Evolutionary conservation across 148 eudicot genomes (phyloP).

Genomic region (Cornus controversa): DNA sequence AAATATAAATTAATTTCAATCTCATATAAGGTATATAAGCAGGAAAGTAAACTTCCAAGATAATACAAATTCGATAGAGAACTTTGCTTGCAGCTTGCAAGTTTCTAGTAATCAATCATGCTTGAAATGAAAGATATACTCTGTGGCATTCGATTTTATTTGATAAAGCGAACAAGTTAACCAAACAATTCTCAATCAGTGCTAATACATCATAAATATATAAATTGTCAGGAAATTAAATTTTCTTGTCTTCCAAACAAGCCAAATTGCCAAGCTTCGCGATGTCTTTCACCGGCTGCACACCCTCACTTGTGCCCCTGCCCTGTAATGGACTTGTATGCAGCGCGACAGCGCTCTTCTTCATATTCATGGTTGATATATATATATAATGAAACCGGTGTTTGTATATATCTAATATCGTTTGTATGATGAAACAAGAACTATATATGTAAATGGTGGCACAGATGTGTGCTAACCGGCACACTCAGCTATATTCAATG

Average conservation of each 20-base stretch:
- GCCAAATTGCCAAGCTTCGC: background rate
- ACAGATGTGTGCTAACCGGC: background rate
- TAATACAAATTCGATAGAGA: too few relatives aligned
- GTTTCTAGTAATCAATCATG: background rate
- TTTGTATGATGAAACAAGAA: background rate
- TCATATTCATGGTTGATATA: background rate
- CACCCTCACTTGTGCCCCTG: too few relatives aligned
- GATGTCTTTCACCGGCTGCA: background rate
- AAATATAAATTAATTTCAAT: too few relatives aligned
- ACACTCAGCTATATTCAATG: background rate
- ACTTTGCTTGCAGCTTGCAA: background rate
- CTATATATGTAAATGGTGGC: too few relatives aligned
- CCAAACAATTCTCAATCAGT: constrained; percentile 6
- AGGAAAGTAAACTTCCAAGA: background rate
- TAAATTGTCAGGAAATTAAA: constrained; percentile 3
- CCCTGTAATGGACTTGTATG: too few relatives aligned
- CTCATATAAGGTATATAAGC: too few relatives aligned
- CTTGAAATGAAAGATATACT: background rate
- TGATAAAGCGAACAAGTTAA: background rate
- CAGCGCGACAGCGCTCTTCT: background rate
- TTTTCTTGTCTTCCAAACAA: background rate
- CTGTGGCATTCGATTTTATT: too few relatives aligned
- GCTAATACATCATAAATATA: background rate
- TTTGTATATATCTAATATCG: too few relatives aligned
- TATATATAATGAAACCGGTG: too few relatives aligned